A percentile compares a stretch with the other conserved stretches of the same genome.
phyloP scores from a whole-genome alignment of 306 rosid genomes.

The Casuarina equisetifolia region DNA sequence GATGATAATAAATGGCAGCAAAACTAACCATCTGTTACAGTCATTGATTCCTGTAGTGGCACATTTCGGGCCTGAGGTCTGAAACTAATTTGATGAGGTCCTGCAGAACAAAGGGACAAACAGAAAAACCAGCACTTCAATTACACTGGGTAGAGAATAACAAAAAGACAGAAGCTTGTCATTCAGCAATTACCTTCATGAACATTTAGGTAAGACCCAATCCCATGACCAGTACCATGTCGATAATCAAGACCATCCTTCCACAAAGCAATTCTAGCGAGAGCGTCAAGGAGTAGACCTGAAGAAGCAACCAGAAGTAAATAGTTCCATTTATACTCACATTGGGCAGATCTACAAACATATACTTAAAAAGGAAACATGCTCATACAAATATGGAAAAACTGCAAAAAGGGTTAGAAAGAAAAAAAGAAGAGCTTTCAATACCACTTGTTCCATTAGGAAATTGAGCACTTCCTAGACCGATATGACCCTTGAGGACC shows the following conservation, averaged over 20 bases:
- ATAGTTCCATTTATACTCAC: neutral
- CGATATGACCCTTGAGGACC: slow-evolving; percentile 96
- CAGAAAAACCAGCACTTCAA: slow-evolving; percentile 2
- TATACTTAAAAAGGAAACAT: slow-evolving; percentile 6
- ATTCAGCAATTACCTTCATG: slow-evolving; percentile 70
- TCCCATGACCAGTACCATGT: slow-evolving; percentile 99
- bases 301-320: slow-evolving; percentile 15
- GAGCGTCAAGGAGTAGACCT: slow-evolving; percentile 88
- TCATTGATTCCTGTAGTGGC: slow-evolving; percentile 87
- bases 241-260: slow-evolving; percentile 95
- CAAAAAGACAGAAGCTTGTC: slow-evolving; percentile 19
- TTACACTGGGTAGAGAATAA: slow-evolving; percentile 6
- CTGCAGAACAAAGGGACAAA: slow-evolving; percentile 43
- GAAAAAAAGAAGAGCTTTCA: neutral
- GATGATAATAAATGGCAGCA: neutral
- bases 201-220: slow-evolving; percentile 96
- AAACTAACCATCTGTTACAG: slow-evolving; percentile 92
- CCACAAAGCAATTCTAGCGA: slow-evolving; percentile 96
- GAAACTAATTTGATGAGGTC: slow-evolving; percentile 97
- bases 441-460: slow-evolving; percentile 96
- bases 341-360: neutral
- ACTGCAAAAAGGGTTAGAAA: neutral
- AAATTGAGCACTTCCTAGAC: slow-evolving; percentile 86
- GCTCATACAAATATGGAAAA: slow-evolving; percentile 14
- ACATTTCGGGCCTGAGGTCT: slow-evolving; percentile 86